Conservation (phyloP, 768 basidiomycete species). For the Asterophora lycoperdoides region DNA sequence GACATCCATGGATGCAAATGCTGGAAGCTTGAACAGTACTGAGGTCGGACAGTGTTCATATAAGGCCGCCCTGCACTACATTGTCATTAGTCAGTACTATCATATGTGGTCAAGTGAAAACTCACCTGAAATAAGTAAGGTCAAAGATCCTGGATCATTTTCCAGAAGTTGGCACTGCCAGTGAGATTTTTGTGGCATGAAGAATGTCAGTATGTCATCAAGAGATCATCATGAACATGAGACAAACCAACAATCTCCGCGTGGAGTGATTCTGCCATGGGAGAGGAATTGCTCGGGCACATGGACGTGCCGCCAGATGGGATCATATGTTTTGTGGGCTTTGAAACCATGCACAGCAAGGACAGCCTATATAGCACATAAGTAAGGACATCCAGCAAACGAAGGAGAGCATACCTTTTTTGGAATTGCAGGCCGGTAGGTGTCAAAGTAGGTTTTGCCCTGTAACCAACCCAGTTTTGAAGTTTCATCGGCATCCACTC, state of each 20-base stretch:
- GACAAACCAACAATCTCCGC: background rate
- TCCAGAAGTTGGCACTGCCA: constrained; percentile 20
- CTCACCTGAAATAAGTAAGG: constrained; percentile 20
- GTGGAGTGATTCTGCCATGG: constrained; percentile 13
- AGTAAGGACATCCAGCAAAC: background rate
- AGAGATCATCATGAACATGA: background rate
- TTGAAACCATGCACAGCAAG: constrained; percentile 16
- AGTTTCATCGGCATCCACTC: constrained; percentile 17
- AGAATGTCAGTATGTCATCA: background rate
- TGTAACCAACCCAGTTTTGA: constrained; percentile 21
- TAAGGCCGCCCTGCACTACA: constrained; percentile 9
- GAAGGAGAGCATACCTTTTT: constrained; percentile 12
- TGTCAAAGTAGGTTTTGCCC: constrained; percentile 20
- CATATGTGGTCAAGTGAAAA: background rate
- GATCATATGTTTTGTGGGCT: constrained; percentile 12
- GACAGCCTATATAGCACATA: constrained; percentile 10
- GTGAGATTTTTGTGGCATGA: constrained; percentile 10
- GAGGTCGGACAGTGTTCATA: constrained; percentile 10
- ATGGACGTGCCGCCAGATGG: constrained; percentile 12
- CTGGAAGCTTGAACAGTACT: constrained; percentile 11
- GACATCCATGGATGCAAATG: constrained; percentile 8
- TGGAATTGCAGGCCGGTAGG: constrained; percentile 21
- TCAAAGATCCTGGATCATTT: constrained; percentile 17
- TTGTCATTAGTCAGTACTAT: background rate
- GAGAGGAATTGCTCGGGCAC: constrained; percentile 15